These are phyloP conservation scores for Arthrobotrys iridis DNA, from an alignment of 2,329 filamentous ascomycete species.

Conservation along the genomic window DNA sequence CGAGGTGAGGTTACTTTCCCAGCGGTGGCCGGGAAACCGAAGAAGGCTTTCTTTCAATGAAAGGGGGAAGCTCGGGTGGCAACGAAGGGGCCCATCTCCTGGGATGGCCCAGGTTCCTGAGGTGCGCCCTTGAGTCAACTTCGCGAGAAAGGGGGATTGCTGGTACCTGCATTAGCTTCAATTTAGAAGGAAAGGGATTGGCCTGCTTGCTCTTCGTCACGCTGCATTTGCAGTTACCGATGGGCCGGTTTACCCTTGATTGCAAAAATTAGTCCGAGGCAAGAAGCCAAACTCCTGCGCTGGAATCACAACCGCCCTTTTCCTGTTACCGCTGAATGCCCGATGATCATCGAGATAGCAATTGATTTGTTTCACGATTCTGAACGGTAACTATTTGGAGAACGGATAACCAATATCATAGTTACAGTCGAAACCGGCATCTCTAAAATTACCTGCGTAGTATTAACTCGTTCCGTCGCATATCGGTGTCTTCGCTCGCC, in stretches of 20 bases:
- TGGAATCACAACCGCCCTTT: slow-evolving; percentile 42
- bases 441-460: slow-evolving; percentile 33
- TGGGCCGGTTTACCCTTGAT: slow-evolving; percentile 35
- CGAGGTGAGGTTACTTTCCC: slow-evolving; percentile 20
- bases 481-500: slow-evolving; percentile 3
- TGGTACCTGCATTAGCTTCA: slow-evolving; percentile 53
- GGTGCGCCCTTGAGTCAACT: slow-evolving; percentile 15
- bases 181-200: slow-evolving; percentile 34
- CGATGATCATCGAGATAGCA: slow-evolving; percentile 31
- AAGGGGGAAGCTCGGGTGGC: slow-evolving; percentile 49
- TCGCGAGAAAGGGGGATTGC: slow-evolving; percentile 31
- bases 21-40: slow-evolving; percentile 50
- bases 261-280: slow-evolving; percentile 19
- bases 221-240: slow-evolving; percentile 41
- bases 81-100: slow-evolving; percentile 28
- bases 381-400: slow-evolving; percentile 19
- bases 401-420: slow-evolving; percentile 3
- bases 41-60: slow-evolving; percentile 19
- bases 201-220: slow-evolving; percentile 40
- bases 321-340: slow-evolving; percentile 20
- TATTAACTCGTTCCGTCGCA: slow-evolving; percentile 34
- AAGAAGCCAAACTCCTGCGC: slow-evolving; percentile 8
- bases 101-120: slow-evolving; percentile 32
- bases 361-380: slow-evolving; percentile 24
- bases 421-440: slow-evolving; percentile 15